Conservation (phyloP, 2,329 filamentous ascomycete species). For the Scopulariopsis brevicaulis region DNA sequence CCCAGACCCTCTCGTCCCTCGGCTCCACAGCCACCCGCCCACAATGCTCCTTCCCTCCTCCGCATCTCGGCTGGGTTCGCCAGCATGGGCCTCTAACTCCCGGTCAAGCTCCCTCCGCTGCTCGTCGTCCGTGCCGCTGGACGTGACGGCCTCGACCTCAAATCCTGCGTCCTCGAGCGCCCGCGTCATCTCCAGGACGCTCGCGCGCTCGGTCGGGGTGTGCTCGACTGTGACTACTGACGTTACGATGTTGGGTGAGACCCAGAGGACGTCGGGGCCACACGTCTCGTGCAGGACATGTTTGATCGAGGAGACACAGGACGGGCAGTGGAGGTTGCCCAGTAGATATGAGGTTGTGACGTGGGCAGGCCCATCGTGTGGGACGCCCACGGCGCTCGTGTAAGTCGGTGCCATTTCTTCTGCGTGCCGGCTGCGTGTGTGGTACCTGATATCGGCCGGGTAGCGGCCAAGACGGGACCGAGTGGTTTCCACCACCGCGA, state of each 20-base stretch:
- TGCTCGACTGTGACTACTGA: conserved; percentile 56
- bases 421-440: neutral
- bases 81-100: conserved; percentile 5
- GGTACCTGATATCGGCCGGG: neutral
- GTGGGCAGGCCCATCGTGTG: conserved; percentile 1
- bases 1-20: neutral
- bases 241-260: conserved; percentile 61
- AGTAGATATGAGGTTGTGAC: conserved; percentile 53
- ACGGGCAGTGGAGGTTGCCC: conserved; percentile 68
- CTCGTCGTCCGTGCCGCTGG: conserved; percentile 19
- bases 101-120: neutral
- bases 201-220: conserved; percentile 25
- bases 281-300: conserved; percentile 38
- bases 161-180: conserved; percentile 47
- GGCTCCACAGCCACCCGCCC: conserved; percentile 18
- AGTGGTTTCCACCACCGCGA: neutral
- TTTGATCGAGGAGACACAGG: conserved; percentile 58
- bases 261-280: conserved; percentile 35
- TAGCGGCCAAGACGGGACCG: conserved; percentile 2
- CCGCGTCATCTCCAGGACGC: conserved; percentile 28
- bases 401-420: neutral
- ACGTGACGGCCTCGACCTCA: conserved; percentile 29
- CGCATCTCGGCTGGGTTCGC: conserved; percentile 12
- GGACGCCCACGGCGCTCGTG: neutral
- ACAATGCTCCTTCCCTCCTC: conserved; percentile 11